Base-by-base conservation (phyloP, 73 alveolate species). In the Paramecium octaurelia region DNA sequence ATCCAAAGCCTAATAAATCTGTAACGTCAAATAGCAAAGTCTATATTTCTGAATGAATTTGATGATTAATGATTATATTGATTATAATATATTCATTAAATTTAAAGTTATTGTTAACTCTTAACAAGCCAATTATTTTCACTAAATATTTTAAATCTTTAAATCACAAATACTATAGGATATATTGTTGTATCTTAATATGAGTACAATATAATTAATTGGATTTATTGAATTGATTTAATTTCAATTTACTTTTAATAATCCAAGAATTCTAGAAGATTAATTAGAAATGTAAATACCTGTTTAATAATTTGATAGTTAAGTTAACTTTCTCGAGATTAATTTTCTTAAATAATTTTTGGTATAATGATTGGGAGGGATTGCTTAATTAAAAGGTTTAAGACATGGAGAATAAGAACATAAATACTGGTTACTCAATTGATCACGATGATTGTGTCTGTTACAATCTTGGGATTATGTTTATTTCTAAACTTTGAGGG, bases 21-120 rank as follows among this genome's bases (percentile, higher is more conserved):
- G 84, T 64, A 64, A 54, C 69, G 24, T 42, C 58, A 16, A 75
- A 42, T 75, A 75, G 88, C 88, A 75, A 75, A 36, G 60, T 75
- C 58, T 75, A 36, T 75, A 75, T 36, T 75, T 75, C 88, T 38
- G 35, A 75, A 75, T 75, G 60, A 75, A 35, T 38, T 42, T 38
- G 58, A 64, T 4, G 48, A 5, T 40, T 40, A 40, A 40, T 8
- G 10, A 40, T 7, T 40, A 40, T 40, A 40, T 40, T 40, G 0
- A 7, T 40, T 7, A n/a, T 40, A 0, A 7, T 40, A 40, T 40
- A 2, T 40, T 27, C 31, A 27, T 27, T 27, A 27, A 27, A 27
- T 27, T 27, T 27, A 27, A 27, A 27, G n/a, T 27, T 27, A 27
- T 27, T 27, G 31, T 27, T 27, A 1, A 27, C 31, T 27, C 0